Evolutionary conservation across 225 moss, liverwort and hornwort genomes (phyloP).

Genomic region (Bryum argenteum): DNA sequence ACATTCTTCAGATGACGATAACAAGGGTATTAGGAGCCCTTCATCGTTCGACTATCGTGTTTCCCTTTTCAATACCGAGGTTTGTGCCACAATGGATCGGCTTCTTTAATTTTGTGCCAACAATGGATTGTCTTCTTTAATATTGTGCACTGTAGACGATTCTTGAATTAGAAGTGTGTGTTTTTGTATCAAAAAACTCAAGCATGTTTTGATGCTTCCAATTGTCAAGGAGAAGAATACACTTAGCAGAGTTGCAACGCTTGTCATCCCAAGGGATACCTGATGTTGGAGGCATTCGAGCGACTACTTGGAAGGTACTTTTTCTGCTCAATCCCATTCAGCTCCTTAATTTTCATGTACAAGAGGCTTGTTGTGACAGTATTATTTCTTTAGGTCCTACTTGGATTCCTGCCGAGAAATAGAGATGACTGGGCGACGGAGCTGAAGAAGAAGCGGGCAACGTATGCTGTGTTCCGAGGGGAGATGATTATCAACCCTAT

Average conservation of each 20-base stretch:
- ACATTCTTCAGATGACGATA: conserved; percentile 39
- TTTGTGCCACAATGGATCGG: conserved; percentile 26
- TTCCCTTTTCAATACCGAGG: conserved; percentile 59
- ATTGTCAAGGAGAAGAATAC: conserved; percentile 92
- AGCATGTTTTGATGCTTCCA: conserved; percentile 36
- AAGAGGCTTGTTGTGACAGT: not conserved
- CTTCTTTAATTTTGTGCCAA: no score
- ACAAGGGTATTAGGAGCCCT: conserved; percentile 22
- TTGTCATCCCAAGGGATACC: conserved; percentile 94
- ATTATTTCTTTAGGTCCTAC: no score
- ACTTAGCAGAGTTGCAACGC: conserved; percentile 87
- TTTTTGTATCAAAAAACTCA: no score
- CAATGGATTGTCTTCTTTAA: not conserved
- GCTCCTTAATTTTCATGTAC: conserved; percentile 15
- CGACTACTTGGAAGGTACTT: conserved; percentile 91
- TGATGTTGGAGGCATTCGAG: conserved; percentile 84
- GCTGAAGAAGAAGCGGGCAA: conserved; percentile 78
- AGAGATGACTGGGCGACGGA: conserved; percentile 88
- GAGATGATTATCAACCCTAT: conserved; percentile 98
- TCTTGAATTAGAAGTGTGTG: no score
- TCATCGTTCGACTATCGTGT: conserved; percentile 54
- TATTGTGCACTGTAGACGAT: not conserved
- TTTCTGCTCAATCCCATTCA: conserved; percentile 5
- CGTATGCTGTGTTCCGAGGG: conserved; percentile 76
- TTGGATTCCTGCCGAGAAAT: conserved; percentile 70